Conservation (phyloP, 805 yeast genomes). For the Candida ulmi region DNA sequence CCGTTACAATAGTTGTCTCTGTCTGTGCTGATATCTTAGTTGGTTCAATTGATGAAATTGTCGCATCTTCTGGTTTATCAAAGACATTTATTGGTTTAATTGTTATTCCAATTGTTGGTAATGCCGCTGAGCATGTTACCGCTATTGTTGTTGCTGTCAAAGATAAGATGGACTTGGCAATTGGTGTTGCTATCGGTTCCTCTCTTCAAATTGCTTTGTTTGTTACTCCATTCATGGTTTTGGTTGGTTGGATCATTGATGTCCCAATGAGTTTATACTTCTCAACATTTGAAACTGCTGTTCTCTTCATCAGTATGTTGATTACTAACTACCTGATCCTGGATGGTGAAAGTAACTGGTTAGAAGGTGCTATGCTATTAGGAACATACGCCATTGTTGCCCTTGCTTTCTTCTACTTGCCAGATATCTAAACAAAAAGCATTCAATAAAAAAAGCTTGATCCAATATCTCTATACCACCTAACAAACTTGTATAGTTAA, state of each 20-base stretch:
- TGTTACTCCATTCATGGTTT: conserved; percentile 92
- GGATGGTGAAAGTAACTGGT: conserved; percentile 96
- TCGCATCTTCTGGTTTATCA: conserved; percentile 76
- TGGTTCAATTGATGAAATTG: conserved; percentile 88
- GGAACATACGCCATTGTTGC: conserved; percentile 86
- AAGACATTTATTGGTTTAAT: conserved; percentile 94
- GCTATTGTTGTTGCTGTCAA: conserved; percentile 92
- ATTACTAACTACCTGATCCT: conserved; percentile 80
- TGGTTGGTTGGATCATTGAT: conserved; percentile 87
- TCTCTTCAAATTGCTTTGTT: conserved; percentile 93
- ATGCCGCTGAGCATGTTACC: conserved; percentile 98
- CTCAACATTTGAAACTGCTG: conserved; percentile 90
- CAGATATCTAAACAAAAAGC: conserved; percentile 38
- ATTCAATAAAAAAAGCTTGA: too few species aligned
- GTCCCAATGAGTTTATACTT: conserved; percentile 92
- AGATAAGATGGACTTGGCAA: conserved; percentile 95
- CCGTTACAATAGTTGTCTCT: conserved; percentile 75
- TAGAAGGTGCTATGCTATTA: conserved; percentile 90
- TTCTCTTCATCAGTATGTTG: conserved; percentile 83
- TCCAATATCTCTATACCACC: too few species aligned
- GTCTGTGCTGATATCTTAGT: conserved; percentile 91
- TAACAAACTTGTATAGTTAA: too few species aligned
- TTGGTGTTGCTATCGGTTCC: conserved; percentile 95
- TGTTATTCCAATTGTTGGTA: conserved; percentile 94
- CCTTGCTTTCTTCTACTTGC: conserved; percentile 84